These are phyloP conservation scores for Aspergillus felis DNA, from an alignment of 2,329 filamentous ascomycete species.

Conservation along the genomic window DNA sequence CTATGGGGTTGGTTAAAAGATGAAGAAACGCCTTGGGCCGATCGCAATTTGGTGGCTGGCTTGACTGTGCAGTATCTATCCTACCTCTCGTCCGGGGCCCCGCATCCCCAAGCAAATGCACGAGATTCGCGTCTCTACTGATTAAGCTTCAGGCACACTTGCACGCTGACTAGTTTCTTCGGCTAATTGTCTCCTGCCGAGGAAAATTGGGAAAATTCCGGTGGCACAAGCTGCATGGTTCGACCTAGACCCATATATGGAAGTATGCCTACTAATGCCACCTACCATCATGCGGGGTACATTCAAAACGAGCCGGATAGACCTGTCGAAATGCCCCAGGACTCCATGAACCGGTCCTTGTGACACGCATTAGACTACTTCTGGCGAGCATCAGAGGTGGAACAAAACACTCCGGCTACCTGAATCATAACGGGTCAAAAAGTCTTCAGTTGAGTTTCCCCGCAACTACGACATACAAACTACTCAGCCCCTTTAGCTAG, in stretches of 20 bases:
- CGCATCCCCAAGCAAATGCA: too few relatives aligned
- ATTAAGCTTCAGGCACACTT: too few relatives aligned
- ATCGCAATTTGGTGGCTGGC: too few relatives aligned
- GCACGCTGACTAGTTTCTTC: too few relatives aligned
- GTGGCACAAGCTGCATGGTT: slow-evolving; percentile 9
- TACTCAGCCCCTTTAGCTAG: background rate
- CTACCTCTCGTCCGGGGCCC: too few relatives aligned
- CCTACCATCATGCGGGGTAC: slow-evolving; percentile 6
- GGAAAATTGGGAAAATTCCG: slow-evolving; percentile 13
- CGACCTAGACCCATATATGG: background rate
- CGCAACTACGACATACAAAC: background rate
- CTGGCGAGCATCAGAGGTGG: background rate
- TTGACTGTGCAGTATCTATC: too few relatives aligned
- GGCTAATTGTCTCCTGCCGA: too few relatives aligned
- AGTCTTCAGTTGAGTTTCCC: background rate
- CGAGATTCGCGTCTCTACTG: too few relatives aligned
- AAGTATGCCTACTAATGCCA: background rate
- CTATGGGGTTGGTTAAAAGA: too few relatives aligned
- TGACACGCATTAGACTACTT: background rate
- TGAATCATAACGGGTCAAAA: background rate
- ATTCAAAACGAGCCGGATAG: background rate
- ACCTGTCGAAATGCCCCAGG: background rate
- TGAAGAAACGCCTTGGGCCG: too few relatives aligned
- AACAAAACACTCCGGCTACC: background rate
- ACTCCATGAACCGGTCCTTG: background rate